Conservation (phyloP, 2,329 filamentous ascomycete species). For the Cercospora sojina region DNA sequence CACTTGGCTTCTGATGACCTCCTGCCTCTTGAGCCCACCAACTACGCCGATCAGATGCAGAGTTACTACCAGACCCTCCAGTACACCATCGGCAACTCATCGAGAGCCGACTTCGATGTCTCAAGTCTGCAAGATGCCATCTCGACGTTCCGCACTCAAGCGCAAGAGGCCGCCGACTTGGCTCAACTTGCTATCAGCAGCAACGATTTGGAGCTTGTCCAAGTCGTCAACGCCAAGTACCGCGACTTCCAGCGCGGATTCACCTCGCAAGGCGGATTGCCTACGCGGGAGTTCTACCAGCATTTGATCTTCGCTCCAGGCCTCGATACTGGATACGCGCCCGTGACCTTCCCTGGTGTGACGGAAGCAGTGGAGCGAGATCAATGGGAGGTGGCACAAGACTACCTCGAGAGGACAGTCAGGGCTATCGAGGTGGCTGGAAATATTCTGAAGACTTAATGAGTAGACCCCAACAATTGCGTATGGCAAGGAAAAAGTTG, state of each 20-base stretch:
- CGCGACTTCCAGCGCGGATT: conserved; percentile 50
- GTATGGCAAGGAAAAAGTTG: background rate
- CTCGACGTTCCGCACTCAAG: conserved; percentile 50
- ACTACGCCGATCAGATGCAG: conserved; percentile 43
- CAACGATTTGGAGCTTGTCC: conserved; percentile 35
- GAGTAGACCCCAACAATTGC: background rate
- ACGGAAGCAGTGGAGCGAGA: conserved; percentile 50
- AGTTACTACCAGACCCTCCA: conserved; percentile 41
- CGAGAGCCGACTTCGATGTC: conserved; percentile 45
- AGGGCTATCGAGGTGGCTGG: conserved; percentile 24
- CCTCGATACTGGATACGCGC: conserved; percentile 62
- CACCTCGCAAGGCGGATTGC: conserved; percentile 47
- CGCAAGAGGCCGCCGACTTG: conserved; percentile 35
- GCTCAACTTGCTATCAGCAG: conserved; percentile 19
- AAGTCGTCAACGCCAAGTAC: conserved; percentile 47
- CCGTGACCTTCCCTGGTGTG: conserved; percentile 62
- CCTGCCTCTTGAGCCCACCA: conserved; percentile 43
- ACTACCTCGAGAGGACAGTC: background rate
- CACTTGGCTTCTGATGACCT: conserved; percentile 36
- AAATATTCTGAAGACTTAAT: conserved; percentile 24
- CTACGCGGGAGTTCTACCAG: conserved; percentile 47
- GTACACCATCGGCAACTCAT: conserved; percentile 41
- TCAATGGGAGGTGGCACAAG: conserved; percentile 1
- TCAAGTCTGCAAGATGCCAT: conserved; percentile 36
- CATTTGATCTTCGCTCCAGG: conserved; percentile 51